Base-by-base conservation (phyloP, 768 basidiomycete genomes). In the Suillus fuscotomentosus region DNA sequence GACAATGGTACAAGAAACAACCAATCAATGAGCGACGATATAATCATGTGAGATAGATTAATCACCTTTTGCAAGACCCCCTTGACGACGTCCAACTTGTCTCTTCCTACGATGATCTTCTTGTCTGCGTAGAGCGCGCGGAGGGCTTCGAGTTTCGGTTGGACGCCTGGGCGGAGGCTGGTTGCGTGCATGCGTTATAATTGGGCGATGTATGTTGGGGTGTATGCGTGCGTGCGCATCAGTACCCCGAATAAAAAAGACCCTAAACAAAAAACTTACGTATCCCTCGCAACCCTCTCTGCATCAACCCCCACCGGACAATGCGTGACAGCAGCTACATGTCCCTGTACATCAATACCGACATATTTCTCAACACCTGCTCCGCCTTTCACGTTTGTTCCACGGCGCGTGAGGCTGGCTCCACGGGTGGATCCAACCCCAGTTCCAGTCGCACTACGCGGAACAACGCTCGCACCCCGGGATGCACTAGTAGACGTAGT, bases 61-160 rank as follows among this genome's bases (percentile, higher is more conserved):
- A 71, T 15, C 47, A 88, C 91, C 86, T 99, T 99, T 79, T 99
- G 96, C 67, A 98, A 79, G 27, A 99, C 93, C 51, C 97, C 97
- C 80, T 98, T 98, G 70, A 97, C 95, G n/a, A 95, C 93, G 71
- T 99, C 97, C 48, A 99, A 84, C 81, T 99, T 99, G 77, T 99
- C 97, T 9, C 97, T 84, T 20, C 95, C 97, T 14, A 99, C 92
- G 63, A 99, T 95, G 72, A 99, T 98, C 84, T 98, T 98, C 85
- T 98, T 98, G 67, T 92, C 94, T 68, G 94, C 89, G 75, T 99
- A 99, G 15, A 98, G 76, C 22, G 87, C 82, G 34, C 88, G 81
- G 0, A 99, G 84, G 2, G 94, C 90, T 55, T 91, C 91, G 20
- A 97, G 81, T 76, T 97, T 97, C n/a, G 96, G 96, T 62, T 86